Evolutionary conservation across 1,284 basidiomycete genomes (phyloP), one percentile per base, ranked within the genome.

Genomic region (Cystobasidium pallidum): DNA sequence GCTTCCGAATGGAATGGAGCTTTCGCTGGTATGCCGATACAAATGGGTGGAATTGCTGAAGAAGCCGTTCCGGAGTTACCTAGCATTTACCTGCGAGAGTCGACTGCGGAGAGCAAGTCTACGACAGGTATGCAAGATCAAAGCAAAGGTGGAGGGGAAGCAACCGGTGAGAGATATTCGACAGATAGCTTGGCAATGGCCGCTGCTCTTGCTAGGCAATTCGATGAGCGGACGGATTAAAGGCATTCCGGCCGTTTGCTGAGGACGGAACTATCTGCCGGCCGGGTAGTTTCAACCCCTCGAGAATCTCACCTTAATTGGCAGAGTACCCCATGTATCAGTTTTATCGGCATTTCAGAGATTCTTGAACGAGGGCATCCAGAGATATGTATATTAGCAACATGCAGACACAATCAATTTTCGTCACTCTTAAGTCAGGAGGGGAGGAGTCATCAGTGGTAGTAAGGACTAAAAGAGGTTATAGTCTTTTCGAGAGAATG

Each of bases 1-100:
- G 68, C 68, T 30, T 62, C 57, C 10, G 68, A 71, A 34, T 71
- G 68, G 68, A 71, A 71, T 57, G 68, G 68, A 28, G 68, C 68
- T 26, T 71, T 71, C 41, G 68, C 59, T 36, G 68, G 68, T n/a
- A 71, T 71, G 68, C 68, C 68, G 21, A 71, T 71, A 2, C 34
- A 62, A 28, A 71, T 71, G 68, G 59, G 58, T 59, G 59, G 45
- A 26, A 19, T 41, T 7, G 58, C 47, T 1, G 43, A 58, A 57
- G 66, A 49, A 51, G 67, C 67, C 26, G 57, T 52, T 10, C 67
- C 57, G 2, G 57, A 51, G 41, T n/a, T 61, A 52, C 67, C 45
- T 7, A 64, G 62, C 28, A 64, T 64, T 21, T 64, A 64, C 36
- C 8, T 28, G 6, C 64, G 36, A 24, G 28, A 30, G 30, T 47